Evolutionary conservation across 2,329 filamentous ascomycete species (phyloP), one percentile per base, ranked within the genome.

Genomic region (Verticillium isaacii): DNA sequence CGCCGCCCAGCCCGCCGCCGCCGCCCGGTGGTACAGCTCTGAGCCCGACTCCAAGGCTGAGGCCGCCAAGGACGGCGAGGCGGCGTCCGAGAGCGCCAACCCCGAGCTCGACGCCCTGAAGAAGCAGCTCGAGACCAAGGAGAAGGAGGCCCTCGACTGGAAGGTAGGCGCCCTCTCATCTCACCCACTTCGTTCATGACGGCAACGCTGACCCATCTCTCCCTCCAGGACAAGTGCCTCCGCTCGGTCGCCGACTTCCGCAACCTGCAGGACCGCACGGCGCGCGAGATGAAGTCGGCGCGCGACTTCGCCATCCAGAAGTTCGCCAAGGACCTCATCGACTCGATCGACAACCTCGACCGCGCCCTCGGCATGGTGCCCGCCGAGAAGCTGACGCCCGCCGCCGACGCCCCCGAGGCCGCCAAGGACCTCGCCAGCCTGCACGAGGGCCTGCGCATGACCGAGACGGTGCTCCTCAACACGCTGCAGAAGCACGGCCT

Each of bases 321-420:
- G 68, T 98, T 99, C 79, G 92, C 94, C 72, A 90, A 92, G 77
- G 95, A 99, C 78, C 88, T 99, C 56, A 87, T 98, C 69, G 95
- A 99, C 75, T 92, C 87, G 72, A 89, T 99, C 72, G 95, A 99
- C 80, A 99, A 98, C 84, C 88, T 99, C 66, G 95, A 99, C 79
- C 93, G 93, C 68, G 95, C 95, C 54, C 86, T 99, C 54, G 77
- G 81, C 66, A 92, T 89, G 71, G 93, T 97, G 14, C 88, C 92
- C 23, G 74, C 84, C 63, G 89, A 92, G 50, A 92, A 91, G 78
- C 83, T 96, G 66, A 81, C 81, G 25, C 74, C 80, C 23, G 69
- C 75, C 56, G 56, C 9, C 19, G 58, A 59, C n/a, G 61, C 60
- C 59, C 37, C 60, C 45, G 77, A 80, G 66, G 78, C 80, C 69